A percentile compares a stretch with the other conserved stretches of the same genome.
Conservation (phyloP, 495 filamentous ascomycete species). For the Acidomyces sp. region DNA sequence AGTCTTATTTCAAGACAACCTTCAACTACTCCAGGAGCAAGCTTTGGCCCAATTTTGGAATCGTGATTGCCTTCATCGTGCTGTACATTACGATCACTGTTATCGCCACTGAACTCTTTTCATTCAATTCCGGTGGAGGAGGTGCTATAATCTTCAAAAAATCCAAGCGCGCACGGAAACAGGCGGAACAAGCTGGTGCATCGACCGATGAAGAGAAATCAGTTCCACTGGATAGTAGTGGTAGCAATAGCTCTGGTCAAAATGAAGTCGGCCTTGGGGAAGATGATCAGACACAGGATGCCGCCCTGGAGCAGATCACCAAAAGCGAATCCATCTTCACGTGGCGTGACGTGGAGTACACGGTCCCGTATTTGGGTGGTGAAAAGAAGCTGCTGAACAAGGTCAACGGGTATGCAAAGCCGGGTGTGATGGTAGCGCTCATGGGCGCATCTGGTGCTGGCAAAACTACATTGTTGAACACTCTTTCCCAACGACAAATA, state of each 20-base stretch:
- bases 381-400: constrained; percentile 57
- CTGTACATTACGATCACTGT: constrained; percentile 29
- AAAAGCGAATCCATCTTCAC: constrained; percentile 60
- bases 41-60: constrained; percentile 51
- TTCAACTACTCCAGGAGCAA: constrained; percentile 45
- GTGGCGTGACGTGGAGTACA: constrained; percentile 60
- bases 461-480: constrained; percentile 66
- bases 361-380: constrained; percentile 57
- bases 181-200: constrained; percentile 28
- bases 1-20: constrained; percentile 38
- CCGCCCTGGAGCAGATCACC: constrained; percentile 41
- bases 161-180: constrained; percentile 44
- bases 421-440: constrained; percentile 64
- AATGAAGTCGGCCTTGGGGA: constrained; percentile 13
- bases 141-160: constrained; percentile 57
- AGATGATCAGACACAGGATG: constrained; percentile 27
- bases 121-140: constrained; percentile 23
- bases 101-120: constrained; percentile 25
- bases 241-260: constrained; percentile 9
- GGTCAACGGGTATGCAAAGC: constrained; percentile 66
- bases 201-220: constrained; percentile 38
- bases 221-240: constrained; percentile 8
- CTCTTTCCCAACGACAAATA: constrained; percentile 61
- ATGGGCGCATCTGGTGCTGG: constrained; percentile 81
- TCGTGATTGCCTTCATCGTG: constrained; percentile 40